Conservation (phyloP, 2,329 filamentous ascomycete genomes). For the Cryphonectria nitschkei region DNA sequence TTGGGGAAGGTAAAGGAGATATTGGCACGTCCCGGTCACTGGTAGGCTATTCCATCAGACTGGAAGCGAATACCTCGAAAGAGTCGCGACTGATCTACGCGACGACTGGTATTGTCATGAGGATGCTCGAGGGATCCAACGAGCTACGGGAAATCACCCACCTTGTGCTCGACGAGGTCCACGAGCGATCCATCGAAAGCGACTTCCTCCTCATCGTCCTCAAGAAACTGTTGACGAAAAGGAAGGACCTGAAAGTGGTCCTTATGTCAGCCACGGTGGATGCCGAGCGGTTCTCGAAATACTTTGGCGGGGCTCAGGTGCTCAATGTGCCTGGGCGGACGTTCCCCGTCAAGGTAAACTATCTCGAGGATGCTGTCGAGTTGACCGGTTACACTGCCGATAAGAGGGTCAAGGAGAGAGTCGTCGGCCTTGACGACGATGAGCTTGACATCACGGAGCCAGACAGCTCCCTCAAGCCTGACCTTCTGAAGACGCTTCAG, state of each 20-base stretch:
- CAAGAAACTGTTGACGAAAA: slow-evolving; percentile 74
- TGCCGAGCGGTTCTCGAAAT: slow-evolving; percentile 86
- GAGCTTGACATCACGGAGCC: slow-evolving; percentile 56
- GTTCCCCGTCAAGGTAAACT: slow-evolving; percentile 86
- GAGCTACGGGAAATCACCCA: slow-evolving; percentile 90
- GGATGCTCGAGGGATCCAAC: slow-evolving; percentile 90
- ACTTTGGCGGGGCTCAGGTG: slow-evolving; percentile 83
- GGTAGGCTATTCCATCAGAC: slow-evolving; percentile 90
- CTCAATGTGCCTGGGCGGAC: slow-evolving; percentile 91
- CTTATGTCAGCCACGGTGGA: slow-evolving; percentile 98
- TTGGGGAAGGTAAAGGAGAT: slow-evolving; percentile 82
- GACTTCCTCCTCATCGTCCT: slow-evolving; percentile 94
- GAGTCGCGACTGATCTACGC: slow-evolving; percentile 89
- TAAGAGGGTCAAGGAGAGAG: slow-evolving; percentile 54
- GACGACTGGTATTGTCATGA: slow-evolving; percentile 90
- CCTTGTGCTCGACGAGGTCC: slow-evolving; percentile 94
- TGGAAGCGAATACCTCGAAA: slow-evolving; percentile 83
- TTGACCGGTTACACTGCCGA: slow-evolving; percentile 73
- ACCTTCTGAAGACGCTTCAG: slow-evolving; percentile 67
- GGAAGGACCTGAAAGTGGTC: slow-evolving; percentile 86
- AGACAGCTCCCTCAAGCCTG: slow-evolving; percentile 55
- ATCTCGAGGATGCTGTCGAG: slow-evolving; percentile 91
- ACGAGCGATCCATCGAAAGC: slow-evolving; percentile 94
- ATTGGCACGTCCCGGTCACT: slow-evolving; percentile 82
- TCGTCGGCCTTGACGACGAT: slow-evolving; percentile 62